Percentiles rank a stretch among this genome's conserved stretches.
These are phyloP conservation scores for Proliferodiscus dingleyae DNA, from an alignment of 2,329 filamentous ascomycete genomes.

Conservation along the genomic window DNA sequence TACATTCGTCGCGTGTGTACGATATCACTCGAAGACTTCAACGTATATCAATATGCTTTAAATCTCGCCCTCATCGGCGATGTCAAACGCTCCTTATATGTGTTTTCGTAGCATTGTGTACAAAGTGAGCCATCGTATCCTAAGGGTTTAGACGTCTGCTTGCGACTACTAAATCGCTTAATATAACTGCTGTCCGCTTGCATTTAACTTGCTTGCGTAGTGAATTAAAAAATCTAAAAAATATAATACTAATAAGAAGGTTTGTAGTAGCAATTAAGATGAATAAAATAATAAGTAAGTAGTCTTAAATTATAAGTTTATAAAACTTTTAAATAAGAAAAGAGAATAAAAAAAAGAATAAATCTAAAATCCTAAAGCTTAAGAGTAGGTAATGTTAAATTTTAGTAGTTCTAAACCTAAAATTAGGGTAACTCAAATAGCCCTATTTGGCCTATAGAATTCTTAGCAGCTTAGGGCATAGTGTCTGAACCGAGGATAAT, in stretches of 20 bases:
- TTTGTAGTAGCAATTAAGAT: too few species aligned
- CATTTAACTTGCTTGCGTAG: not conserved
- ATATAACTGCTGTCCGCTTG: not conserved
- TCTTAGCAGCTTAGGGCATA: too few species aligned
- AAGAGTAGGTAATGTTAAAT: too few species aligned
- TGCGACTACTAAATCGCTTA: not conserved
- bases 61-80: not conserved
- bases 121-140: not conserved
- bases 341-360: too few species aligned
- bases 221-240: not conserved
- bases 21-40: not conserved
- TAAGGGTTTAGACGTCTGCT: not conserved
- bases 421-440: too few species aligned
- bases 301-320: too few species aligned
- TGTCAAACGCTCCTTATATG: not conserved
- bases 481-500: too few species aligned
- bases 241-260: not conserved
- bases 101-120: not conserved
- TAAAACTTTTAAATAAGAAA: too few species aligned
- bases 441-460: too few species aligned
- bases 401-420: too few species aligned
- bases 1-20: not conserved
- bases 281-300: too few species aligned
- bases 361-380: too few species aligned
- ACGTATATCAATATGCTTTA: not conserved